Evolutionary conservation across 768 basidiomycete species (phyloP).

Genomic region (Russula sp.): DNA sequence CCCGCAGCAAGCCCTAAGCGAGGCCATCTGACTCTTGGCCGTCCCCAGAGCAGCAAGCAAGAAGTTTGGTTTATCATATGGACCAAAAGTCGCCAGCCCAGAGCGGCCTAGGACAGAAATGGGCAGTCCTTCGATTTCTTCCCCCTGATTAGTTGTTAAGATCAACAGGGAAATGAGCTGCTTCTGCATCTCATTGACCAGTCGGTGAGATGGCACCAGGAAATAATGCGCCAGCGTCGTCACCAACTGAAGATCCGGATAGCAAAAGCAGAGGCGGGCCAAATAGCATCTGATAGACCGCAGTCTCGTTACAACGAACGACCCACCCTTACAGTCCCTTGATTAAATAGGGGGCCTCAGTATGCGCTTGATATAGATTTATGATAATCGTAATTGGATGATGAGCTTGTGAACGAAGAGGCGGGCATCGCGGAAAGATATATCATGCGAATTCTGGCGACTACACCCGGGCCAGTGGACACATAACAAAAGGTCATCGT

Average conservation of each 20-base stretch:
- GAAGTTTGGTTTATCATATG: neutral
- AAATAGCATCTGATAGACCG: neutral
- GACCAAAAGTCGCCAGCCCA: neutral
- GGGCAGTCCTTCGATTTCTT: neutral
- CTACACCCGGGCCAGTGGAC: neutral
- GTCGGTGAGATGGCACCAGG: neutral
- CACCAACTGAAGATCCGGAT: neutral
- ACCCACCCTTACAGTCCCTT: neutral
- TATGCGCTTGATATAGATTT: too few relatives aligned
- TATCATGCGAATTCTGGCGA: neutral
- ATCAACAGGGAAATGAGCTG: too few relatives aligned
- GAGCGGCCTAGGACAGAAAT: neutral
- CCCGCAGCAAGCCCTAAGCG: neutral
- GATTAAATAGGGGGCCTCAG: too few relatives aligned
- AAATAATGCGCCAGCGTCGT: neutral
- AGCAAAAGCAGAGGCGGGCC: neutral
- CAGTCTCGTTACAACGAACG: neutral
- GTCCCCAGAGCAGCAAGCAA: neutral
- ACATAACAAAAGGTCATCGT: neutral
- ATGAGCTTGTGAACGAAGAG: neutral
- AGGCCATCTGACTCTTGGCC: neutral
- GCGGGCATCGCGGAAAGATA: neutral
- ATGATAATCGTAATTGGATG: neutral
- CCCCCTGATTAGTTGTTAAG: neutral
- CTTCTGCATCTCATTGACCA: too few relatives aligned